phyloP scores from a whole-genome alignment of 306 rosid species.

The Abrus precatorius region DNA sequence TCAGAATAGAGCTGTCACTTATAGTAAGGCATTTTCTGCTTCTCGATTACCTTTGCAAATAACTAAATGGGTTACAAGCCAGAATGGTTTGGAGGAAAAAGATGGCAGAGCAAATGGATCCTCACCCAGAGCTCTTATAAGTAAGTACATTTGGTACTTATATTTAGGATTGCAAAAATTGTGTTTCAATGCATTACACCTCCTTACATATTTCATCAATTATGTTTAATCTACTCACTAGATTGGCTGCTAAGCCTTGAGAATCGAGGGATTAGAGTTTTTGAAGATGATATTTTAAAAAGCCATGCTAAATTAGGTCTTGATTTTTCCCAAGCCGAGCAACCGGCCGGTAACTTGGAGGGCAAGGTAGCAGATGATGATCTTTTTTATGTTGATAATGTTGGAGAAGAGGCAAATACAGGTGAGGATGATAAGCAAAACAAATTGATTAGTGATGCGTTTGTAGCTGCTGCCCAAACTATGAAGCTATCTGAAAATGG shows the following conservation, averaged over 20 bases:
- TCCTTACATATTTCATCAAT: slow-evolving; percentile 37
- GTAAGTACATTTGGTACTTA: slow-evolving; percentile 54
- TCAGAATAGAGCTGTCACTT: slow-evolving; percentile 72
- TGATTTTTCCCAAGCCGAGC: slow-evolving; percentile 46
- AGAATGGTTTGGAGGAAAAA: slow-evolving; percentile 57
- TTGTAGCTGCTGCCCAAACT: slow-evolving; percentile 65
- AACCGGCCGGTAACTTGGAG: slow-evolving; percentile 48
- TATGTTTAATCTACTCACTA: slow-evolving; percentile 48
- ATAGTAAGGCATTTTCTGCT: slow-evolving; percentile 63
- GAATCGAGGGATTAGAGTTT: slow-evolving; percentile 67
- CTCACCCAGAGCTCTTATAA: slow-evolving; percentile 65
- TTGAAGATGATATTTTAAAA: slow-evolving; percentile 60
- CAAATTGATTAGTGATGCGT: slow-evolving; percentile 58
- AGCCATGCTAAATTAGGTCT: slow-evolving; percentile 52
- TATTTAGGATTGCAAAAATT: slow-evolving; percentile 25
- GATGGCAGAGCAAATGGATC: slow-evolving; percentile 53
- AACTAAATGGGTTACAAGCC: slow-evolving; percentile 59
- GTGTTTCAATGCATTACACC: slow-evolving; percentile 6
- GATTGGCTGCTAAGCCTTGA: slow-evolving; percentile 81
- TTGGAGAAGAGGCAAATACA: slow-evolving; percentile 49
- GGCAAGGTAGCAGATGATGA: slow-evolving; percentile 58
- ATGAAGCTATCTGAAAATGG: slow-evolving; percentile 54
- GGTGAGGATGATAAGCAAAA: slow-evolving; percentile 52
- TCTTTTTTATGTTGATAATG: slow-evolving; percentile 67
- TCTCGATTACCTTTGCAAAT: slow-evolving; percentile 66